Base-by-base conservation (phyloP, 2,329 filamentous ascomycete species). In the Coleophoma crateriformis region DNA sequence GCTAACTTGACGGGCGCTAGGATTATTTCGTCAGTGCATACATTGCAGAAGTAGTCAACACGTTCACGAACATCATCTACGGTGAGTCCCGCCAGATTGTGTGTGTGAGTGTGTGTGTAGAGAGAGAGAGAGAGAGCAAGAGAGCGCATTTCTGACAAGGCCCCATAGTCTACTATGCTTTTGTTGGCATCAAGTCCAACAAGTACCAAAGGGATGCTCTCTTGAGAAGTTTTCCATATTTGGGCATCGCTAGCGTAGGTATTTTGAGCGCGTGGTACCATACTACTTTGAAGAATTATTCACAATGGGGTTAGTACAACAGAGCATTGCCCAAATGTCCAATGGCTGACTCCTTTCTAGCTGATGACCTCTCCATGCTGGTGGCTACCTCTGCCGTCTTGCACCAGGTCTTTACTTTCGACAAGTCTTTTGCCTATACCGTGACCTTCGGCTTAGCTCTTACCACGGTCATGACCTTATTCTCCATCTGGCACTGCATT, bases 301-400 rank as follows among this genome's bases (percentile, higher is more conserved):
- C 68, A 43, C 71, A 74, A 56, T 71, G 73, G 71, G 67, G 70
- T 71, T 59, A 52, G 62, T 51, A 20, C 38, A 27, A 3, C 10
- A 34, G 14, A 68, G 73, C 62, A 12, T 68, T 20, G 65, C 68
- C 5, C 67, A 74, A 32, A 54, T 74, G 33, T 38, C 66, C 7
- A 65, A 75, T 33, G 73, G 46, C 45, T 53, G 33, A 45, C 33
- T 44, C 22, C 7, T 20, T 2, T 17, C 6, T 41, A 59, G 71
- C 70, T 53, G 79, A 82, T 56, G 79, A 82, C 56, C 64, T 81
- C 15, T 74, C 75, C 48, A 82, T 81, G 78, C 70, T 81, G 33
- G 61, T 75, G 10, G 68, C 79, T 7, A 70, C 70, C n/a, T 75
- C 73, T 54, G 67, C 75, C 0, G 68, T 81, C 49, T 66, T 81